Evolutionary conservation across 257 asterid species (phyloP), one percentile per base, ranked within the genome.

Genomic region (Marsdenia floribunda): DNA sequence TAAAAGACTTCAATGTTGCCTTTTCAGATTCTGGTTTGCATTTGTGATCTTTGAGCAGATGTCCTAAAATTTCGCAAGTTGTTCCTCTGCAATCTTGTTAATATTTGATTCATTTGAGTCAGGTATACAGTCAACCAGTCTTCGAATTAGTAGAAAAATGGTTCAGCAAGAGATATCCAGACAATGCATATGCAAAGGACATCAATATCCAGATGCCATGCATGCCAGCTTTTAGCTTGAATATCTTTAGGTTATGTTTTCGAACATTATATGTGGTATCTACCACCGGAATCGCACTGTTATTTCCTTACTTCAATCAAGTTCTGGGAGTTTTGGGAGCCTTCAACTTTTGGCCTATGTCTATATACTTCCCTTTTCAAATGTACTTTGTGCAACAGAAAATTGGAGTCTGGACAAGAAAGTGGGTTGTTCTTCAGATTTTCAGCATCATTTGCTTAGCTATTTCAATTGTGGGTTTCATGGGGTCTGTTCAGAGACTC

Each of bases 241-340:
- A 88, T 75, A 78, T 77, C 67, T 87, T 89, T 26, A 87, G 96
- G 37, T 74, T 91, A 5, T 78, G 90, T 74, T 88, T 89, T 70
- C 76, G 97, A 49, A 89, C 90, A 40, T 77, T 77, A 3, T 91
- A 91, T 33, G 97, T 91, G 68, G 85, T 85, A 44, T 80, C 91
- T 10, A 88, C 89, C 7, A 89, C 92, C 0, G 85, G 72, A 26
- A 70, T 91, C 14, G 85, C 92, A 10, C 70, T 89, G 61, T 68
- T 84, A 10, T 88, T 88, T 74, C 97, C 97, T 19, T 89, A 85
- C 79, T 91, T 88, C 84, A 89, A 89, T 66, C 82, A 86, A 70
- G 96, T 91, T 3, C 65, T 91, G 15, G 97, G 96, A 60, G 81
- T 91, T 24, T 71, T 89, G 0, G 96, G 97, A 58, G 96, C 93